Evolutionary conservation across 2,329 filamentous ascomycete genomes (phyloP).

Genomic region (Bipolaris sorokiniana): DNA sequence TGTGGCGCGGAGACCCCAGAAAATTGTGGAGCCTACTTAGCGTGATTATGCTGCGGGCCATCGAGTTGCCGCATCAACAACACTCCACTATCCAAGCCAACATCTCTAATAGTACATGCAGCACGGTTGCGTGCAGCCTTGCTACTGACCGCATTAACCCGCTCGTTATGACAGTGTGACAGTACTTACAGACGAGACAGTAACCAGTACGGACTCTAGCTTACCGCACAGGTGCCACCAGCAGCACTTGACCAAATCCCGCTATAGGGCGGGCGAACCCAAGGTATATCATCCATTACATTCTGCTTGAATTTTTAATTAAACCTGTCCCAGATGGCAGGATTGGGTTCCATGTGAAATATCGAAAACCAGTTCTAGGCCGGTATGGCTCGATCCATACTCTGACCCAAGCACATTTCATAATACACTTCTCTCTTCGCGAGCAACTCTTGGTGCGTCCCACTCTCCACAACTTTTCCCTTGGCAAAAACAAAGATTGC

Average conservation of each 20-base stretch:
- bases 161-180: neutral
- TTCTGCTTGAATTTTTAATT: neutral
- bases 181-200: neutral
- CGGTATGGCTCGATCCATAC: slow-evolving; percentile 46
- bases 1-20: slow-evolving; percentile 7
- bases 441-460: slow-evolving; percentile 59
- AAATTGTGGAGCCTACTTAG: slow-evolving; percentile 9
- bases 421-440: slow-evolving; percentile 50
- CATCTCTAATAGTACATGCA: slow-evolving; percentile 2
- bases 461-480: slow-evolving; percentile 81
- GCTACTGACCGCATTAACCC: neutral
- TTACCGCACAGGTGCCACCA: neutral
- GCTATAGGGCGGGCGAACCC: neutral
- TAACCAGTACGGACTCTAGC: neutral
- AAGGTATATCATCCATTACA: neutral
- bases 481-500: slow-evolving; percentile 93
- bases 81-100: neutral
- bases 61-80: slow-evolving; percentile 15
- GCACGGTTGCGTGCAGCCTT: slow-evolving; percentile 3
- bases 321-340: no score
- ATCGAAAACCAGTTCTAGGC: neutral
- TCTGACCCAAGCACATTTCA: slow-evolving; percentile 55
- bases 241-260: neutral
- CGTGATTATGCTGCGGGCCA: slow-evolving; percentile 10
- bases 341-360: neutral